Conservation (phyloP, 2,329 filamentous ascomycete species). For the Ascochyta fabae region DNA sequence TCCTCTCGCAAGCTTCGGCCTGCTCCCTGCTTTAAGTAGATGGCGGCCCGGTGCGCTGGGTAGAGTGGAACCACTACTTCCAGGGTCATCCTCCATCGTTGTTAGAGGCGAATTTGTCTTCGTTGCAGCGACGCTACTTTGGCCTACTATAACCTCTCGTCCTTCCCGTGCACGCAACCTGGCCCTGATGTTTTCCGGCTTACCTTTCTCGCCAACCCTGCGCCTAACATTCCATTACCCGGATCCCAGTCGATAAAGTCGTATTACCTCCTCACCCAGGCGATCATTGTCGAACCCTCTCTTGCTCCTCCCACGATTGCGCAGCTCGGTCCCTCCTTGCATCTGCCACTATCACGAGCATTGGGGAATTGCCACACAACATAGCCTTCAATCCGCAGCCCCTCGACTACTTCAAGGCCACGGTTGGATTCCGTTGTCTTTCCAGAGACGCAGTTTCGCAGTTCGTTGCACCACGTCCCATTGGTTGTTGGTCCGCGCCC, state of each 20-base stretch:
- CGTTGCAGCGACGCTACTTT: constrained; percentile 42
- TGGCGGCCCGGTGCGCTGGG: constrained; percentile 37
- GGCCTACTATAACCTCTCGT: constrained; percentile 41
- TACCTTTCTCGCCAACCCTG: constrained; percentile 28
- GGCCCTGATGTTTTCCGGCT: constrained; percentile 25
- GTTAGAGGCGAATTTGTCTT: constrained; percentile 38
- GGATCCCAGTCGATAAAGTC: constrained; percentile 43
- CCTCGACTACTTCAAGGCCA: constrained; percentile 23
- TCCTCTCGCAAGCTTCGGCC: constrained; percentile 34
- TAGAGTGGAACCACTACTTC: constrained; percentile 35
- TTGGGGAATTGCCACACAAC: constrained; percentile 17
- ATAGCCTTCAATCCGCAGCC: constrained; percentile 10
- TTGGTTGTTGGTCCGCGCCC: constrained; percentile 38
- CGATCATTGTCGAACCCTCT: constrained; percentile 39
- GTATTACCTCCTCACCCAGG: constrained; percentile 45
- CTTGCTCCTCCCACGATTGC: constrained; percentile 33
- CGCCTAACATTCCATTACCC: constrained; percentile 39
- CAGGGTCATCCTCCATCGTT: constrained; percentile 40
- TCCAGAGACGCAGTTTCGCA: constrained; percentile 32
- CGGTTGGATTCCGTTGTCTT: constrained; percentile 26
- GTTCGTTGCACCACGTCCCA: constrained; percentile 33
- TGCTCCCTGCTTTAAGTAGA: constrained; percentile 42
- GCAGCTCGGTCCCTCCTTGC: constrained; percentile 27
- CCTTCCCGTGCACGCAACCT: constrained; percentile 41
- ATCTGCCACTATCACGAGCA: constrained; percentile 26